Percentiles rank a stretch among this genome's conserved stretches.
Conservation (phyloP, 441 rosid species). For the Populus trichocarpa region DNA sequence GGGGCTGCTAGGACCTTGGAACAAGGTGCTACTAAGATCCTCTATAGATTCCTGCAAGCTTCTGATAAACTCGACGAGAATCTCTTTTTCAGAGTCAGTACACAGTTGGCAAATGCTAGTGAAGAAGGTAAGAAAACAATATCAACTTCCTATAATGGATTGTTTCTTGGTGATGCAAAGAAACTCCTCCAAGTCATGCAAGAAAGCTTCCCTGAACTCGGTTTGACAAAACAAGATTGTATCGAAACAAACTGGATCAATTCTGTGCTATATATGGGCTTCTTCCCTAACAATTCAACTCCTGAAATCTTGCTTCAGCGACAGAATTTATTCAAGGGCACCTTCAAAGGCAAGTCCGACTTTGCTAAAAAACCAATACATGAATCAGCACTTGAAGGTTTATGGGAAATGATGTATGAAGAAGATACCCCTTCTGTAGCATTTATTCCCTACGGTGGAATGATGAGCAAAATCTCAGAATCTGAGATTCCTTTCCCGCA, state of each 20-base stretch:
- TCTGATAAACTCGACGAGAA: slow-evolving; percentile 10
- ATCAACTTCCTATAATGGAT: slow-evolving; percentile 30
- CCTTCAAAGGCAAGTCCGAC: slow-evolving; percentile 66
- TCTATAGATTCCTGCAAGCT: slow-evolving; percentile 57
- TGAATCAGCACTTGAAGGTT: slow-evolving; percentile 36
- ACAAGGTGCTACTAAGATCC: slow-evolving; percentile 38
- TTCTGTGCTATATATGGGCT: slow-evolving; percentile 27
- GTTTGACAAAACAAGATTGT: slow-evolving; percentile 35
- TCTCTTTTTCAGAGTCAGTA: slow-evolving; percentile 49
- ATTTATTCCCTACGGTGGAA: slow-evolving; percentile 63
- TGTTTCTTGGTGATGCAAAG: slow-evolving; percentile 39
- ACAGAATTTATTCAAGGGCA: slow-evolving; percentile 40
- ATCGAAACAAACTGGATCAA: slow-evolving; percentile 51
- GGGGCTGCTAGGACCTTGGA: slow-evolving; percentile 36
- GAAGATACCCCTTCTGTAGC: slow-evolving; percentile 37
- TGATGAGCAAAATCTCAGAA: slow-evolving; percentile 41
- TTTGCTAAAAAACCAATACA: slow-evolving; percentile 45
- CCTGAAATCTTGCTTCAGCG: slow-evolving; percentile 55
- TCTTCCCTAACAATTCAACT: slow-evolving; percentile 37
- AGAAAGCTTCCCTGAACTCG: slow-evolving; percentile 44
- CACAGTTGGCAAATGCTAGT: slow-evolving; percentile 11
- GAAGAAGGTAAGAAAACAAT: slow-evolving; percentile 23
- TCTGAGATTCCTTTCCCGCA: slow-evolving; percentile 56
- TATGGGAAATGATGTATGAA: slow-evolving; percentile 34
- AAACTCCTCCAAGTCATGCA: slow-evolving; percentile 35